phyloP scores from a whole-genome alignment of 148 eudicot species.

The Amaranthus hypochondriacus region DNA sequence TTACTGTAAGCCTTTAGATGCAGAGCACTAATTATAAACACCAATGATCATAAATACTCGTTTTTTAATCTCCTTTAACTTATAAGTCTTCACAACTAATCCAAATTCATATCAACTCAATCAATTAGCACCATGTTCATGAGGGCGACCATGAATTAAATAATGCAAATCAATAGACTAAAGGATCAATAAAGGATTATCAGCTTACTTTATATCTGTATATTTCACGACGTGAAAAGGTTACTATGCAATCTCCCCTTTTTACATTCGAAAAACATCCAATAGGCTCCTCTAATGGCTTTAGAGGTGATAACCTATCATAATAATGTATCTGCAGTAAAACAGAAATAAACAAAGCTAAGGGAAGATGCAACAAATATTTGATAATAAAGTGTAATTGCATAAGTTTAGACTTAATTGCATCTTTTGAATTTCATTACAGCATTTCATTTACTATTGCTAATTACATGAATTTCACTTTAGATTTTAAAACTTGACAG shows the following conservation, averaged over 20 bases:
- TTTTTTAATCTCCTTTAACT: background rate
- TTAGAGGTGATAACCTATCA: slow-evolving; percentile 88
- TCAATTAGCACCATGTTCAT: background rate
- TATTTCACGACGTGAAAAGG: slow-evolving; percentile 79
- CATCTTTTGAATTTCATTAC: too few species aligned
- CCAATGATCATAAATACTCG: background rate
- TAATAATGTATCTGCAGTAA: slow-evolving; percentile 62
- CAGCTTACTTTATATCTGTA: slow-evolving; percentile 60
- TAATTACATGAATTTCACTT: too few species aligned
- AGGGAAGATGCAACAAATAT: background rate
- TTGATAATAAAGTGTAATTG: background rate
- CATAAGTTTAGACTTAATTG: too few species aligned
- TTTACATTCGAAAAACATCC: slow-evolving; percentile 66
- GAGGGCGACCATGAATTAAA: background rate
- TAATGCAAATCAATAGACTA: background rate
- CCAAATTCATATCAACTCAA: background rate
- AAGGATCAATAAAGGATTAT: background rate
- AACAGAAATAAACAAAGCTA: background rate
- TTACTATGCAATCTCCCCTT: slow-evolving; percentile 88
- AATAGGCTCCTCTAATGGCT: slow-evolving; percentile 65
- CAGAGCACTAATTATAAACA: background rate
- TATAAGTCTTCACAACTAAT: background rate
- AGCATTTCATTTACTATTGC: too few species aligned
- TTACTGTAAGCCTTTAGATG: background rate
- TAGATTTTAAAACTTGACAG: too few species aligned